Conservation (phyloP, 2,329 filamentous ascomycete genomes). For the Hypomyces perniciosus region DNA sequence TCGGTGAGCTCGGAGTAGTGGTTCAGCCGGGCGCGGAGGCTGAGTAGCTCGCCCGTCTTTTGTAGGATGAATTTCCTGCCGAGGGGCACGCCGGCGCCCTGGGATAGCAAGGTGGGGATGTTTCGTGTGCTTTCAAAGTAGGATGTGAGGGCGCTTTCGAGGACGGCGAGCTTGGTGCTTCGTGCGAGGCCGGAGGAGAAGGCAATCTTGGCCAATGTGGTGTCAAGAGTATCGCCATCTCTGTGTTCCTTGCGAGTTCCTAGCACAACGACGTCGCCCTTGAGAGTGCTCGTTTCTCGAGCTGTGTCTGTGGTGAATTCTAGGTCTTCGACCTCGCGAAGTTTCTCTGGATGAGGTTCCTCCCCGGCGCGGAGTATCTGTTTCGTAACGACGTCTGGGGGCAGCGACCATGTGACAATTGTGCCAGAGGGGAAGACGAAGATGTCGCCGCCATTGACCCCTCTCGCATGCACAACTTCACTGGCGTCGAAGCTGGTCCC, state of each 20-base stretch:
- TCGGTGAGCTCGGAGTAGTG: constrained; percentile 96
- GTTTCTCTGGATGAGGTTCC: constrained; percentile 60
- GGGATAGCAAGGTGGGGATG: constrained; percentile 73
- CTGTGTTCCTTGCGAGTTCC: constrained; percentile 60
- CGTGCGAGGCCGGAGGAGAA: constrained; percentile 92
- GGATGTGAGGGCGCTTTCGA: constrained; percentile 73
- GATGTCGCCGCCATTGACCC: constrained; percentile 68
- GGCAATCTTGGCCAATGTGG: constrained; percentile 84
- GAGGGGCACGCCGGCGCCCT: constrained; percentile 42
- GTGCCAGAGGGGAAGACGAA: constrained; percentile 96
- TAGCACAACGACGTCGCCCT: constrained; percentile 82
- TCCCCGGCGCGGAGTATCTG: constrained; percentile 71
- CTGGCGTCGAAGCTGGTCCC: constrained; percentile 53
- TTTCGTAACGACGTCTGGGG: constrained; percentile 67
- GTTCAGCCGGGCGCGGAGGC: constrained; percentile 85
- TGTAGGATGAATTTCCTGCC: constrained; percentile 74
- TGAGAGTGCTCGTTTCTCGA: constrained; percentile 69
- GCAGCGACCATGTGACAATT: constrained; percentile 85
- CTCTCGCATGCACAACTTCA: constrained; percentile 58
- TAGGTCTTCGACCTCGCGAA: constrained; percentile 80
- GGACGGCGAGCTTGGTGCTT: constrained; percentile 86
- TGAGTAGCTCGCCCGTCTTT: constrained; percentile 88
- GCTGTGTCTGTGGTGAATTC: constrained; percentile 74
- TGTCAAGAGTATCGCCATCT: constrained; percentile 44
- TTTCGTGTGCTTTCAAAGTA: constrained; percentile 84